Evolutionary conservation across 75 land plant genomes (phyloP), one percentile per base, ranked within the genome.

Genomic region (Selaginella moellendorffii): DNA sequence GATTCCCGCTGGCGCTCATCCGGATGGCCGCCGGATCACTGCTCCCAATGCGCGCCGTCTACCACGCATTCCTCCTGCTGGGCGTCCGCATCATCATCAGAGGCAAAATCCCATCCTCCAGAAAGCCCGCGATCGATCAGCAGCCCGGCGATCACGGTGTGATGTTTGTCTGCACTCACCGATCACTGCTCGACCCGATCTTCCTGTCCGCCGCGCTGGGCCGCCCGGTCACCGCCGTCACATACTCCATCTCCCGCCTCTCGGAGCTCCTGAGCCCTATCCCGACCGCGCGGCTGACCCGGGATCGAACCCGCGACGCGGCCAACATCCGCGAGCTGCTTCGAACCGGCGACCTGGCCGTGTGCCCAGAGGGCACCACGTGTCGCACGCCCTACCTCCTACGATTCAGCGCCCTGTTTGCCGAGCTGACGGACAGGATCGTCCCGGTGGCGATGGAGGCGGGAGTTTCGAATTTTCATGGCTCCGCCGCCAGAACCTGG

Each of bases 361-460:
- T 93, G 1, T 93, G 98, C 64, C 98, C 98, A 0, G 98, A 93
- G 54, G 98, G 98, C 1, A 93, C 98, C 1, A 93, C 98, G 0
- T 93, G 98, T 67, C 30, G 98, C 9, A 95, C 88, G 62, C 96
- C 98, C 0, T 85, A 85, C 65, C 66, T 93, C 56, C 42, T 93
- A n/a, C 36, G 98, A 5, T 93, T 93, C 68, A 79, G 83, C 25
- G 80, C 96, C 0, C 79, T 93, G 1, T 93, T 93, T 31, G 96
- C 98, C 0, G 98, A 93, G 74, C 76, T 93, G 24, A 78, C 96
- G 1, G 90, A 85, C 64, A 66, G 81, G 9, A 82, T 93, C 23
- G 83, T 89, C 19, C 98, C 98, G 0, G 98, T 93, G 5, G 98
- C 96, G 0, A 80, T 80, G 79, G 79, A 83, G 28, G 79, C 79